Evolutionary conservation across 2,329 filamentous ascomycete species (phyloP).

Genomic region (Ophiostoma sp.): DNA sequence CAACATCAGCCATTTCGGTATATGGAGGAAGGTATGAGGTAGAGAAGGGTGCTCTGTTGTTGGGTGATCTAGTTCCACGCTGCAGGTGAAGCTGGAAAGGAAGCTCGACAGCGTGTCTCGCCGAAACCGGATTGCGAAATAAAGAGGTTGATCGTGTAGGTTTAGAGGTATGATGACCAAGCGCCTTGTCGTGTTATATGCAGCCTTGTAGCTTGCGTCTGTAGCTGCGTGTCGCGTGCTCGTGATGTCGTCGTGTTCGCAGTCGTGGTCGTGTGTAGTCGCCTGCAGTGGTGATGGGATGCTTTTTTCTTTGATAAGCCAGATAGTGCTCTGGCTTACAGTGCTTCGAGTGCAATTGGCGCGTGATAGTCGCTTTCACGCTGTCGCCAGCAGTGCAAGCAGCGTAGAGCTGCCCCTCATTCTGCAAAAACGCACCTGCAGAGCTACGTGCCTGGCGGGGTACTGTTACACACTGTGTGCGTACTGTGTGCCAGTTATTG

Average conservation of each 20-base stretch:
- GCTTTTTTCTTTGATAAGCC: conserved; percentile 2
- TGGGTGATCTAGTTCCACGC: neutral
- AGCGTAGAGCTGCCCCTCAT: conserved; percentile 4
- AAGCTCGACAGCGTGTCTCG: neutral
- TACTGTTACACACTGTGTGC: neutral
- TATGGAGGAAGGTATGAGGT: neutral
- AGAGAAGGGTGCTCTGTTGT: neutral
- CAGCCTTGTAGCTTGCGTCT: neutral
- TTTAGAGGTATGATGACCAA: neutral
- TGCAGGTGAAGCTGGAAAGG: neutral
- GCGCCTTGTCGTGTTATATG: neutral
- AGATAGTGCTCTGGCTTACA: neutral
- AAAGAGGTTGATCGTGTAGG: neutral
- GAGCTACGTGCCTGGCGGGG: conserved; percentile 1
- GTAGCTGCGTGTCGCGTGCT: neutral
- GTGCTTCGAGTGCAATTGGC: neutral
- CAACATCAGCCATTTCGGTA: conserved; percentile 48
- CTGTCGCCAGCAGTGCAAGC: neutral
- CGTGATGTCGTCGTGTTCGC: neutral
- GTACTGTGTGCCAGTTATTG: neutral
- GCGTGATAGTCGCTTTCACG: conserved; percentile 6
- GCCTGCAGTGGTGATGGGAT: conserved; percentile 12
- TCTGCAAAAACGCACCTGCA: conserved; percentile 1
- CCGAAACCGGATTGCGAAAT: conserved; percentile 8
- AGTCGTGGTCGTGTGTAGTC: conserved; percentile 1